A percentile compares a stretch with the other conserved stretches of the same genome.
These are phyloP conservation scores for Radiomyces spectabilis DNA, from an alignment of 192 early-diverging fungal species.

Conservation along the genomic window DNA sequence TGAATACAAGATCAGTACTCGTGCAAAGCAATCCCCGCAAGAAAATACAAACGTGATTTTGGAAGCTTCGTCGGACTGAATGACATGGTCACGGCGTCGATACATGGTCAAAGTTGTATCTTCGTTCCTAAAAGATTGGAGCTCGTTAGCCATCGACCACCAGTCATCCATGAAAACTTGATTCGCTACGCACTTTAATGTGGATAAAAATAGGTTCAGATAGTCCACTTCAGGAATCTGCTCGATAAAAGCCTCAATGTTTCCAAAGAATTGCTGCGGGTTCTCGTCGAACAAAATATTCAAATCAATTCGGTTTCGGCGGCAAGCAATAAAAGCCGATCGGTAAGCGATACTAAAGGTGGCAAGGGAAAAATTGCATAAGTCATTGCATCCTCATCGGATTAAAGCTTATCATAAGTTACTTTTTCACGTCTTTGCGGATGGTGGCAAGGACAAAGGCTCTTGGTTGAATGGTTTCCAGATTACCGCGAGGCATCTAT, in stretches of 20 bases:
- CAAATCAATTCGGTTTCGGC: conserved; percentile 89
- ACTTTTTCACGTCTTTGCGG: conserved; percentile 48
- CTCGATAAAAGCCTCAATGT: conserved; percentile 63
- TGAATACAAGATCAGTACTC: not conserved
- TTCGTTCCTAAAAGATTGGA: conserved; percentile 52
- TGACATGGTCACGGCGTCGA: conserved; percentile 15
- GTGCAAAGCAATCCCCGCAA: too few species aligned
- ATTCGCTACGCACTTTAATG: conserved; percentile 37
- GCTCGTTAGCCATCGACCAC: not conserved
- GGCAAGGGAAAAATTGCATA: not conserved
- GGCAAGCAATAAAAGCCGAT: conserved; percentile 73
- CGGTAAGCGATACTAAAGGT: conserved; percentile 52
- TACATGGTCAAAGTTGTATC: conserved; percentile 85
- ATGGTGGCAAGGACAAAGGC: conserved; percentile 77
- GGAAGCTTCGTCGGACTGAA: not conserved
- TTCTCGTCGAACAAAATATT: conserved; percentile 85
- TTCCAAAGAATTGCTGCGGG: conserved; percentile 56
- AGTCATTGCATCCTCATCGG: not conserved
- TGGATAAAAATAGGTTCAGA: conserved; percentile 86
- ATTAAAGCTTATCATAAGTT: not conserved
- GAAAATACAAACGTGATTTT: not conserved
- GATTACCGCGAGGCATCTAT: conserved; percentile 95
- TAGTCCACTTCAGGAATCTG: conserved; percentile 77
- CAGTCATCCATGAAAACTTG: not conserved
- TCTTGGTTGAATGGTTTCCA: conserved; percentile 89